phyloP scores from a whole-genome alignment of 805 yeast genomes.

The Kazachstania kunashirensis region DNA sequence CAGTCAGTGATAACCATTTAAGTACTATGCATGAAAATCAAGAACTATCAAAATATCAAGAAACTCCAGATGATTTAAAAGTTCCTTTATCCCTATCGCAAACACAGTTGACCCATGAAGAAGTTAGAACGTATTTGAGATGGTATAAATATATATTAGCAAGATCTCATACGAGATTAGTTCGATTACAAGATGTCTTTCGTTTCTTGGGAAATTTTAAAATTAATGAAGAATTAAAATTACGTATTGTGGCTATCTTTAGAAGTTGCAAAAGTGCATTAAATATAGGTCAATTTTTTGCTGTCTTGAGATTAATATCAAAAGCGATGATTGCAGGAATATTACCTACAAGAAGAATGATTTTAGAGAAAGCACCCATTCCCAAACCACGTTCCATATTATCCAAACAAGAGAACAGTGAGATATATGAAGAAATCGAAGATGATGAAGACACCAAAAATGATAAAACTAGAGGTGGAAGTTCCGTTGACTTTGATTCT shows the following conservation, averaged over 20 bases:
- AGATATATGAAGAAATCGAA: slow-evolving; percentile 35
- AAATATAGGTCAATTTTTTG: slow-evolving; percentile 87
- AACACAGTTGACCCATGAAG: slow-evolving; percentile 64
- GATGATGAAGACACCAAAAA: slow-evolving; percentile 14
- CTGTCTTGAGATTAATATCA: slow-evolving; percentile 67
- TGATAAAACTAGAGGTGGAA: slow-evolving; percentile 7
- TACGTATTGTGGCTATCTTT: slow-evolving; percentile 43
- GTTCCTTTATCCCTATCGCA: slow-evolving; percentile 58
- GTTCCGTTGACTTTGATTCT: slow-evolving; percentile 67
- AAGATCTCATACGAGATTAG: slow-evolving; percentile 56
- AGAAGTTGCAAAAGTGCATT: slow-evolving; percentile 44
- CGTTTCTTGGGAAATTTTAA: slow-evolving; percentile 69
- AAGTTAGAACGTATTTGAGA: slow-evolving; percentile 73
- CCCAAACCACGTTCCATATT: slow-evolving; percentile 77
- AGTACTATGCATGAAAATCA: neutral
- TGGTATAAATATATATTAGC: slow-evolving; percentile 86
- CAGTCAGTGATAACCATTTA: neutral
- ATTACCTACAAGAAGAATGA: slow-evolving; percentile 44
- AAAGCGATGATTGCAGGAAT: slow-evolving; percentile 48
- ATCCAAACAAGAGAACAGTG: slow-evolving; percentile 45
- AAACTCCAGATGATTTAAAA: slow-evolving; percentile 31
- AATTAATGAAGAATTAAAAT: slow-evolving; percentile 42
- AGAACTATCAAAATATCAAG: slow-evolving; percentile 10
- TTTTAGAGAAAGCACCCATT: slow-evolving; percentile 49
- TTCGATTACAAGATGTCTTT: slow-evolving; percentile 69